A percentile compares a stretch with the other conserved stretches of the same genome.
phyloP scores from a whole-genome alignment of 306 rosid genomes.

The Inga leiocalycina region DNA sequence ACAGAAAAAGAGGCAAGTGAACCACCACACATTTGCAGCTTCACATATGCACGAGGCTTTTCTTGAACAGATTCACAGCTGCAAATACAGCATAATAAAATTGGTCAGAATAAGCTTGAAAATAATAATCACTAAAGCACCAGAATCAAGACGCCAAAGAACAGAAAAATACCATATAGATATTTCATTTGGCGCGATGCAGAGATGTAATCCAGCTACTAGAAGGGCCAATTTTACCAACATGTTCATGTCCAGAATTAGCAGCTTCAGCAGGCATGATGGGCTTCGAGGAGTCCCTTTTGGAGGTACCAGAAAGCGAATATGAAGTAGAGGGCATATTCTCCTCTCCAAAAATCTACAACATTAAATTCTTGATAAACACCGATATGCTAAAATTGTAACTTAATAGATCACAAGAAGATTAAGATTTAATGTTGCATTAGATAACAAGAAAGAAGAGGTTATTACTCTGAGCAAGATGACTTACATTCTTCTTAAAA shows the following conservation, averaged over 20 bases:
- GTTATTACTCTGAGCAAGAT: not conserved
- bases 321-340: constrained; percentile 62
- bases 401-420: constrained; percentile 4
- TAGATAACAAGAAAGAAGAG: not conserved
- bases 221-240: constrained; percentile 73
- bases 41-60: constrained; percentile 38
- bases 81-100: constrained; percentile 33
- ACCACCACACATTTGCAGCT: constrained; percentile 48
- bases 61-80: constrained; percentile 46
- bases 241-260: constrained; percentile 57
- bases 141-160: constrained; percentile 12
- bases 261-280: constrained; percentile 55
- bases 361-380: constrained; percentile 27
- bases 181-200: constrained; percentile 78
- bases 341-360: constrained; percentile 64
- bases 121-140: constrained; percentile 20
- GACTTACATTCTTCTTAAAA: constrained; percentile 72
- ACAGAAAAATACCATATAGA: constrained; percentile 45
- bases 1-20: constrained; percentile 40
- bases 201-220: constrained; percentile 91
- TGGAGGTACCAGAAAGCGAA: constrained; percentile 62
- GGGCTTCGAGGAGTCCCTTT: constrained; percentile 61
- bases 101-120: constrained; percentile 26
- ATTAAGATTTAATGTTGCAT: constrained; percentile 13
- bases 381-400: not conserved